Conservation (phyloP, 1,284 basidiomycete genomes). For the Paramarasmius palmivorus region DNA sequence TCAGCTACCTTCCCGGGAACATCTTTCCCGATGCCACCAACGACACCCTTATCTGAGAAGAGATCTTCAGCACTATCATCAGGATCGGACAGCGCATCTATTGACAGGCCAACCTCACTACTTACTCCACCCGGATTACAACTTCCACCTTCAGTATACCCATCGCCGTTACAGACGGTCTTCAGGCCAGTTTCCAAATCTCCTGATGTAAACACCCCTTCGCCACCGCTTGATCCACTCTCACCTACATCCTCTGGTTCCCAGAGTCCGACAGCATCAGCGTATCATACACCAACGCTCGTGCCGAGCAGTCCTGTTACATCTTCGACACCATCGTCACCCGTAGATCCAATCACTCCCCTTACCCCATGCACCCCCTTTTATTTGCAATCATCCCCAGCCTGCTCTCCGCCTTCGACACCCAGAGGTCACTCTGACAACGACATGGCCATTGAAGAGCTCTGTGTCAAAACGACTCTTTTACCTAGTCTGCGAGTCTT, state of each 20-base stretch:
- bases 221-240: neutral
- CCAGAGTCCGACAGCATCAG: neutral
- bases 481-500: constrained; percentile 7
- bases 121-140: constrained; percentile 10
- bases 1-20: neutral
- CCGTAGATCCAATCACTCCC: neutral
- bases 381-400: neutral
- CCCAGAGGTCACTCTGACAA: neutral
- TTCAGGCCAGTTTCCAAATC: too few relatives aligned
- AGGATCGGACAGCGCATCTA: neutral
- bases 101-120: neutral
- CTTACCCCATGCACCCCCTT: neutral
- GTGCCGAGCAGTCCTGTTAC: too few relatives aligned
- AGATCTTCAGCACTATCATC: neutral
- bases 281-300: too few relatives aligned
- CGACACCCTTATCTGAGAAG: neutral
- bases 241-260: neutral
- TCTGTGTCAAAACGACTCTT: constrained; percentile 1
- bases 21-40: constrained; percentile 1
- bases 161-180: neutral
- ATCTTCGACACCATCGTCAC: neutral
- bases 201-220: constrained; percentile 15
- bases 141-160: neutral
- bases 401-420: neutral
- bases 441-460: neutral